Conservation (phyloP, 2,329 filamentous ascomycete genomes). For the Diaporthe citriasiana region DNA sequence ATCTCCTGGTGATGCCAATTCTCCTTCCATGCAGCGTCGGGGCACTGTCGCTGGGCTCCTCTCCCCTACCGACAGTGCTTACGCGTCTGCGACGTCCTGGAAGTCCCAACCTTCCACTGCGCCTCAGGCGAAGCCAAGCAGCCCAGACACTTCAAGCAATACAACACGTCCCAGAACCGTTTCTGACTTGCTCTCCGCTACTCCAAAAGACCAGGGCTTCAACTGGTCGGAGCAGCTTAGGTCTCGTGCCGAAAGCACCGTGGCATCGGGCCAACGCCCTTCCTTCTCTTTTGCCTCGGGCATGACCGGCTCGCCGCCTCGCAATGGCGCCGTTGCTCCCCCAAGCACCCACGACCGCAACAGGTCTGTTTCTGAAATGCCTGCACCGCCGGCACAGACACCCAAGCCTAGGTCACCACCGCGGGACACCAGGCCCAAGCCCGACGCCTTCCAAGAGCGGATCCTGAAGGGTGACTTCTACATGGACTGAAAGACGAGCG, state of each 20-base stretch:
- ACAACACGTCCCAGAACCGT: conserved; percentile 68
- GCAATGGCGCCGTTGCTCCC: conserved; percentile 45
- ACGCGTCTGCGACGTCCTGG: conserved; percentile 48
- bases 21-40: conserved; percentile 52
- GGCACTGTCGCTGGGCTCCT: conserved; percentile 44
- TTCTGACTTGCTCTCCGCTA: conserved; percentile 74
- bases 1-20: conserved; percentile 46
- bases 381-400: conserved; percentile 67
- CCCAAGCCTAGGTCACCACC: conserved; percentile 60
- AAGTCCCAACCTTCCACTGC: conserved; percentile 47
- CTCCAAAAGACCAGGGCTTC: conserved; percentile 88
- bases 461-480: conserved; percentile 98
- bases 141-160: conserved; percentile 76
- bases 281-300: conserved; percentile 70
- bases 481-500: conserved; percentile 79
- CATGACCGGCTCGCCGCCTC: conserved; percentile 59
- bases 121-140: conserved; percentile 55
- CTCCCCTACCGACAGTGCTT: conserved; percentile 52
- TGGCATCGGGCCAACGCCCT: conserved; percentile 66
- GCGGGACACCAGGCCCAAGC: conserved; percentile 71
- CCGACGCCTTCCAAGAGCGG: conserved; percentile 95
- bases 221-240: conserved; percentile 98
- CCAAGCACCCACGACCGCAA: conserved; percentile 71
- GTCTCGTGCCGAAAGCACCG: conserved; percentile 87
- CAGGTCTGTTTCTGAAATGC: conserved; percentile 78